These are phyloP conservation scores for Mariannaea sp. DNA, from an alignment of 2,329 filamentous ascomycete species.

Conservation along the genomic window DNA sequence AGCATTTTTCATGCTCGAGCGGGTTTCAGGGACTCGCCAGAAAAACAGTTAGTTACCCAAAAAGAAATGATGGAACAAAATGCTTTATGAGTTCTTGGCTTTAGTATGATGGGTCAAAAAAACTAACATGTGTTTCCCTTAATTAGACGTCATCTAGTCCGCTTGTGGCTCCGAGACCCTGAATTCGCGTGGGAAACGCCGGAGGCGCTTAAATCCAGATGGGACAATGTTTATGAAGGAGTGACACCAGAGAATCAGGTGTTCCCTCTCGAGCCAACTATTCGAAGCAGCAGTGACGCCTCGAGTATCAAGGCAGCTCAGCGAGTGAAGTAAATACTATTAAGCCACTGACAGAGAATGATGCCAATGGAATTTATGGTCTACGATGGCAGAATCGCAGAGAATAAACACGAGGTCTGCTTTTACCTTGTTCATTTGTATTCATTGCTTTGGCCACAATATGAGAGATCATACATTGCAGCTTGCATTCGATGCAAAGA, in stretches of 20 bases:
- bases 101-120: too few species aligned
- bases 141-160: constrained; percentile 53
- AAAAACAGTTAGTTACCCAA: constrained; percentile 47
- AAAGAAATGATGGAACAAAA: background rate
- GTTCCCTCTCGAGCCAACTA: constrained; percentile 59
- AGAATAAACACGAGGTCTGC: too few species aligned
- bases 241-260: constrained; percentile 57
- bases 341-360: too few species aligned
- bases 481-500: background rate
- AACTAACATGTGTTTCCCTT: constrained; percentile 31
- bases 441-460: too few species aligned
- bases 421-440: too few species aligned
- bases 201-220: constrained; percentile 49
- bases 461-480: too few species aligned
- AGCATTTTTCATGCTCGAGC: constrained; percentile 58
- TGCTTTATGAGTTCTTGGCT: too few species aligned
- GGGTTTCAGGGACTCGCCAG: constrained; percentile 51
- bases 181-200: constrained; percentile 57
- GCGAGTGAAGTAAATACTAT: background rate
- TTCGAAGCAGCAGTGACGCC: constrained; percentile 35
- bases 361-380: too few species aligned
- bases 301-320: constrained; percentile 17
- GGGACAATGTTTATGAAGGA: constrained; percentile 58
- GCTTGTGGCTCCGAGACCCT: constrained; percentile 56
- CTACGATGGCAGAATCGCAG: too few species aligned